phyloP scores from a whole-genome alignment of 176 grass and related monocot species.

The Lolium perenne region DNA sequence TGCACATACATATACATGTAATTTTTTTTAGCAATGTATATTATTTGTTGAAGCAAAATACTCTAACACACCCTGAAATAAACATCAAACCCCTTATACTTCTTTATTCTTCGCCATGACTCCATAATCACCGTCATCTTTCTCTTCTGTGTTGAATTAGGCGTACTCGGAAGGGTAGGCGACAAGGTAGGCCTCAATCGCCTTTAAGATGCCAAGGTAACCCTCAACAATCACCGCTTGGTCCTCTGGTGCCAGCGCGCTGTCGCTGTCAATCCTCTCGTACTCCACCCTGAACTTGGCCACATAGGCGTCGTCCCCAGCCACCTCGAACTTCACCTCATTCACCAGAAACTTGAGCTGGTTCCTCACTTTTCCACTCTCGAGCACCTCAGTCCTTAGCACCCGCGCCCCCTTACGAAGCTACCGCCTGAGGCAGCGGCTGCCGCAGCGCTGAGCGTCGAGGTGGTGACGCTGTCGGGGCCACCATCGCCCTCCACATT shows the following conservation, averaged over 20 bases:
- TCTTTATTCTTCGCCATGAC: too few species aligned
- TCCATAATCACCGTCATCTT: background rate
- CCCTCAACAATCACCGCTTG: background rate
- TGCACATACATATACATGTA: too few species aligned
- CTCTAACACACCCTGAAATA: too few species aligned
- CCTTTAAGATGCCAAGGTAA: conserved; percentile 15
- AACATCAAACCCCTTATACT: too few species aligned
- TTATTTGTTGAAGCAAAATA: too few species aligned
- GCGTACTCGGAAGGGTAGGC: conserved; percentile 40
- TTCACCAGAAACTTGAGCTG: conserved; percentile 34
- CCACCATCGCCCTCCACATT: conserved; percentile 43
- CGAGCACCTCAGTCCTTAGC: conserved; percentile 13
- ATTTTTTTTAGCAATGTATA: too few species aligned
- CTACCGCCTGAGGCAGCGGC: background rate
- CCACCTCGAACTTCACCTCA: conserved; percentile 35
- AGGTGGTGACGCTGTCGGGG: conserved; percentile 24
- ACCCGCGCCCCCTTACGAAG: background rate
- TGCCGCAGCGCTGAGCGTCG: conserved; percentile 28
- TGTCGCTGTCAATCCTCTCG: conserved; percentile 26
- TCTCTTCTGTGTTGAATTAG: background rate
- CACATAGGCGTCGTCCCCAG: conserved; percentile 23
- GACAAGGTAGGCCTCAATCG: conserved; percentile 48
- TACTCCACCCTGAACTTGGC: conserved; percentile 44
- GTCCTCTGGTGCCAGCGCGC: conserved; percentile 17
- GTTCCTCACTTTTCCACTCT: background rate